phyloP scores from a whole-genome alignment of 116 monocot genomes.

The Posidonia oceanica region DNA sequence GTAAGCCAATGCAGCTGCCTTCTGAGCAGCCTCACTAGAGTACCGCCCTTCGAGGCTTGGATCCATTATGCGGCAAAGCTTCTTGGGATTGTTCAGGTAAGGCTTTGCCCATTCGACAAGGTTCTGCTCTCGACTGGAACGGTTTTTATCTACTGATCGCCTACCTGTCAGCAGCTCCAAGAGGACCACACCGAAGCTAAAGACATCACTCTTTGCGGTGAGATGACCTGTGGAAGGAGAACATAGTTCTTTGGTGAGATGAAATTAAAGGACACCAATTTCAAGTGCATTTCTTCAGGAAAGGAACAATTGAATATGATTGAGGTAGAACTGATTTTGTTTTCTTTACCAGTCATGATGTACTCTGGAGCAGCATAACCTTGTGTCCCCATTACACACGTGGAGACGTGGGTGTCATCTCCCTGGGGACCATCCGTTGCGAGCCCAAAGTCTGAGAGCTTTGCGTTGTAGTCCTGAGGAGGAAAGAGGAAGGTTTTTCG shows the following conservation, averaged over 20 bases:
- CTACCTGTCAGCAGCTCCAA: constrained; percentile 43
- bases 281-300: not conserved
- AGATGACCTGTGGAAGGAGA: constrained; percentile 28
- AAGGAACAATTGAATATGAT: too few relatives aligned
- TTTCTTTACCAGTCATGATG: constrained; percentile 44
- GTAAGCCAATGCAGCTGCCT: constrained; percentile 41
- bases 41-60: constrained; percentile 32
- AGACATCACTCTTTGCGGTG: constrained; percentile 49
- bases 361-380: constrained; percentile 63
- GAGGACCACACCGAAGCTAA: constrained; percentile 53
- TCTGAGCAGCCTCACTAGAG: constrained; percentile 30
- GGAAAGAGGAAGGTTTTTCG: not conserved
- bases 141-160: constrained; percentile 26
- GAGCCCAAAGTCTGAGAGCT: constrained; percentile 58
- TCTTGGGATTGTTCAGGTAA: constrained; percentile 24
- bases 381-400: constrained; percentile 47
- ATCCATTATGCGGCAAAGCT: constrained; percentile 36
- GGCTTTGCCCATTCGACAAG: constrained; percentile 56
- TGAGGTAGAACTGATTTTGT: not conserved
- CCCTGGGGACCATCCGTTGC: constrained; percentile 49
- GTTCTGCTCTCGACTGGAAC: constrained; percentile 27
- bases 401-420: constrained; percentile 41
- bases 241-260: not conserved
- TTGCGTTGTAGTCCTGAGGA: constrained; percentile 42
- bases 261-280: not conserved